phyloP scores from a whole-genome alignment of 768 basidiomycete genomes.

The Termitomyces sp. region DNA sequence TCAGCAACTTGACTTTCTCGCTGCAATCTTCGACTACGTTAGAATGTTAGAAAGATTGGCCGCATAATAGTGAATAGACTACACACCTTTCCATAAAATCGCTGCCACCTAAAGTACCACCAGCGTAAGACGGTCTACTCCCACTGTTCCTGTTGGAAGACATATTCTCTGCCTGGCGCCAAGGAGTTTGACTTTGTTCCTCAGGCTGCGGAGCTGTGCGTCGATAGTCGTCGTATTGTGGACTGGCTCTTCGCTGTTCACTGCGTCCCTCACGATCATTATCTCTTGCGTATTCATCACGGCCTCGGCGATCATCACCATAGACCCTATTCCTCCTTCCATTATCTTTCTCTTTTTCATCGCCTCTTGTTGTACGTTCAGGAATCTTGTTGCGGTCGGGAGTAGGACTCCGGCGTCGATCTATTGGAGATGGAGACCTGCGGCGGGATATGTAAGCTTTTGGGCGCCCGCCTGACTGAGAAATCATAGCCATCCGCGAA shows the following conservation, averaged over 20 bases:
- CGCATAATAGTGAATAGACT: neutral
- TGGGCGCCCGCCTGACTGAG: slow-evolving; percentile 6
- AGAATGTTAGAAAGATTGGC: neutral
- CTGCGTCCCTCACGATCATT: slow-evolving; percentile 5
- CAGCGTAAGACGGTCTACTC: slow-evolving; percentile 23
- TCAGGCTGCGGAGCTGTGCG: slow-evolving; percentile 34
- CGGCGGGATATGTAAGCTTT: slow-evolving; percentile 5
- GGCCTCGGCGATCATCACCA: slow-evolving; percentile 17
- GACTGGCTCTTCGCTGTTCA: slow-evolving; percentile 40
- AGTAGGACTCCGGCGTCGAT: slow-evolving; percentile 25
- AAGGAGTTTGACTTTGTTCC: slow-evolving; percentile 29
- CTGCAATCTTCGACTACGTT: slow-evolving; percentile 61
- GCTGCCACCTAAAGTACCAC: slow-evolving; percentile 29
- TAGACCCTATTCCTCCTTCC: slow-evolving; percentile 13
- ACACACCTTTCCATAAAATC: slow-evolving; percentile 73
- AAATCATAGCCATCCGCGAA: slow-evolving; percentile 12
- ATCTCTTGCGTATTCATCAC: slow-evolving; percentile 13
- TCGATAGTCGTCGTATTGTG: slow-evolving; percentile 56
- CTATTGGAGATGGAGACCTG: slow-evolving; percentile 40
- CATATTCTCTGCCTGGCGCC: slow-evolving; percentile 51
- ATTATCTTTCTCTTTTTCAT: slow-evolving; percentile 19
- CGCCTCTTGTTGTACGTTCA: slow-evolving; percentile 22
- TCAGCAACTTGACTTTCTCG: slow-evolving; percentile 50
- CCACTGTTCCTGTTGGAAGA: slow-evolving; percentile 38
- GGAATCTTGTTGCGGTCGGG: slow-evolving; percentile 27